These are phyloP conservation scores for Fusarium nelsonii DNA, from an alignment of 2,329 filamentous ascomycete species.

Conservation along the genomic window DNA sequence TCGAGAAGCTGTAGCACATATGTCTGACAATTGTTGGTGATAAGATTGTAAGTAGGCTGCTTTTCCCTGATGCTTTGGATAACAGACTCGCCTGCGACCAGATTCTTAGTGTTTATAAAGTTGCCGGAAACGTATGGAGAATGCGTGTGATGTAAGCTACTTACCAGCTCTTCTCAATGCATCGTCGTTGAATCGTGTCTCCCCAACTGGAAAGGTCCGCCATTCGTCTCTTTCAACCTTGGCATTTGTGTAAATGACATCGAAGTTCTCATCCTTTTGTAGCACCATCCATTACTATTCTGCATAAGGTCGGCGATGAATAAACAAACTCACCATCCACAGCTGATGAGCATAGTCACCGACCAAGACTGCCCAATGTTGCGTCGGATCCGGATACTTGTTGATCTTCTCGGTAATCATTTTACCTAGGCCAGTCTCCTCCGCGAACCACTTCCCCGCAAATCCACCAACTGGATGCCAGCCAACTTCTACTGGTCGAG, in stretches of 20 bases:
- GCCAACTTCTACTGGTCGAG: conserved; percentile 62
- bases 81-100: conserved; percentile 60
- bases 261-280: conserved; percentile 64
- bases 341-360: conserved; percentile 68
- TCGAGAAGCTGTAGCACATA: conserved; percentile 66
- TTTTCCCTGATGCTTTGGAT: conserved; percentile 64
- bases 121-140: rapidly evolving
- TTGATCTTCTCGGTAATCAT: conserved; percentile 68
- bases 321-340: conserved; percentile 64
- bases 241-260: conserved; percentile 69
- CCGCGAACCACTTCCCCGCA: conserved; percentile 70
- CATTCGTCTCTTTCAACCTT: conserved; percentile 60
- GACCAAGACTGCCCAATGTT: conserved; percentile 71
- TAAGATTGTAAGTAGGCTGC: conserved; percentile 67
- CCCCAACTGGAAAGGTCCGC: conserved; percentile 64
- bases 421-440: conserved; percentile 66
- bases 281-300: not conserved
- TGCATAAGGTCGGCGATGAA: rapidly evolving
- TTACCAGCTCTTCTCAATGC: conserved; percentile 62
- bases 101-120: not conserved
- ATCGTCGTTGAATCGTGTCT: conserved; percentile 67
- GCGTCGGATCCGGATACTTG: conserved; percentile 68
- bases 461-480: conserved; percentile 70
- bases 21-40: conserved; percentile 71
- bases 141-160: conserved; percentile 1